Conservation (phyloP, 2,329 filamentous ascomycete genomes). For the Fusarium siculi region DNA sequence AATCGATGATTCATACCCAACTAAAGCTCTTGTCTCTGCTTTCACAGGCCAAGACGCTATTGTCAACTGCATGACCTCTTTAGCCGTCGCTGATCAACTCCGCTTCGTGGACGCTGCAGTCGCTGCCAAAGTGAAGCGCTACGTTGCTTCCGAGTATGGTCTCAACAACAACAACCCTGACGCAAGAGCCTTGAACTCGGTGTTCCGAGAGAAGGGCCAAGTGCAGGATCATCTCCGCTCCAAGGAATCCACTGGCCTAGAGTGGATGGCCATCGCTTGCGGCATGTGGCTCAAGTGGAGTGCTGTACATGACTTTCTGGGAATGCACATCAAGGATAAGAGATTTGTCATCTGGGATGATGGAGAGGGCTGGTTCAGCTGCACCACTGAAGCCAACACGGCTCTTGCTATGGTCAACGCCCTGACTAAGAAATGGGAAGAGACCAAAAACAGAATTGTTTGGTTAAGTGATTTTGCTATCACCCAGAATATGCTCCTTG, state of each 20-base stretch:
- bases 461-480: conserved; percentile 13
- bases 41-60: conserved; percentile 1
- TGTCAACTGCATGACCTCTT: conserved; percentile 11
- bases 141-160: conserved; percentile 1
- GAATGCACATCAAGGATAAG: conserved; percentile 18
- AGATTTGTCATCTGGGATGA: conserved; percentile 9
- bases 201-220: conserved; percentile 11
- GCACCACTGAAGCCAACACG: conserved; percentile 6
- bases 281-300: conserved; percentile 22
- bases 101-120: conserved; percentile 9
- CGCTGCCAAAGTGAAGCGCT: not conserved
- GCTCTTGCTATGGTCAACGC: not conserved
- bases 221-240: conserved; percentile 10
- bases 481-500: conserved; percentile 3
- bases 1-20: conserved; percentile 7
- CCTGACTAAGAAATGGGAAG: conserved; percentile 4
- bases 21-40: not conserved
- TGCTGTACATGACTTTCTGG: not conserved
- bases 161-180: conserved; percentile 16
- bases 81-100: conserved; percentile 5
- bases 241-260: not conserved
- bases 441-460: conserved; percentile 6
- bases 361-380: conserved; percentile 9
- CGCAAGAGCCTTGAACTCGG: not conserved
- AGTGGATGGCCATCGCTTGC: conserved; percentile 17